Evolutionary conservation across 371 early-diverging fungal species (phyloP).

Genomic region (Mucor racemosus): DNA sequence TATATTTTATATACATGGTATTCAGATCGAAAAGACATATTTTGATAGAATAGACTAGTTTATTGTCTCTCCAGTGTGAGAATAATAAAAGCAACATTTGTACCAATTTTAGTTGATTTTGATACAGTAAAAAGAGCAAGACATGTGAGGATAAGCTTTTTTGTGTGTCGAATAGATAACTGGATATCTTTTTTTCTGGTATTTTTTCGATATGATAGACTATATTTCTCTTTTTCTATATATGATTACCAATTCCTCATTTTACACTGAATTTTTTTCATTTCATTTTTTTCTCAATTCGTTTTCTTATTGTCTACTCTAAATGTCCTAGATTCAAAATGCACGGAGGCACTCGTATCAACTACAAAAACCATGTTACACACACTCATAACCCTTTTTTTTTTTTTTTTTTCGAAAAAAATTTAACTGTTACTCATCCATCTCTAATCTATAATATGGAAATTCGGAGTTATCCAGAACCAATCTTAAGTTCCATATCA

Average conservation of each 20-base stretch:
- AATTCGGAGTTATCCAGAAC: slow-evolving; percentile 2
- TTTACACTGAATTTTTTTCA: background rate
- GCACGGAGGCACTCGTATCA: slow-evolving; percentile 18
- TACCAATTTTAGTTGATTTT: background rate
- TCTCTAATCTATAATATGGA: background rate
- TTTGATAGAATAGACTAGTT: too few species aligned
- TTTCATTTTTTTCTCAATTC: background rate
- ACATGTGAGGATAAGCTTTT: slow-evolving; percentile 14
- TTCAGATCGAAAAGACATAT: background rate
- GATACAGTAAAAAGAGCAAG: background rate
- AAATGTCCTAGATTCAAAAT: background rate
- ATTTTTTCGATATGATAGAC: background rate
- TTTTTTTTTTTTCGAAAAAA: background rate
- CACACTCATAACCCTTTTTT: background rate
- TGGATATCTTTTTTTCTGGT: background rate
- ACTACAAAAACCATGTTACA: slow-evolving; percentile 5
- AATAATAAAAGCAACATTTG: background rate
- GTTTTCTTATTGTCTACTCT: background rate
- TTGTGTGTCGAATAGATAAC: background rate
- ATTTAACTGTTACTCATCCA: slow-evolving; percentile 7
- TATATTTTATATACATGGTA: slow-evolving; percentile 5
- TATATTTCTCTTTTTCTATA: background rate
- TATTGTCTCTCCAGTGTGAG: background rate
- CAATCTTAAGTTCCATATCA: background rate
- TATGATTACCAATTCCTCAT: background rate